phyloP scores from a whole-genome alignment of 768 basidiomycete species.

The Wakefieldia striispora region DNA sequence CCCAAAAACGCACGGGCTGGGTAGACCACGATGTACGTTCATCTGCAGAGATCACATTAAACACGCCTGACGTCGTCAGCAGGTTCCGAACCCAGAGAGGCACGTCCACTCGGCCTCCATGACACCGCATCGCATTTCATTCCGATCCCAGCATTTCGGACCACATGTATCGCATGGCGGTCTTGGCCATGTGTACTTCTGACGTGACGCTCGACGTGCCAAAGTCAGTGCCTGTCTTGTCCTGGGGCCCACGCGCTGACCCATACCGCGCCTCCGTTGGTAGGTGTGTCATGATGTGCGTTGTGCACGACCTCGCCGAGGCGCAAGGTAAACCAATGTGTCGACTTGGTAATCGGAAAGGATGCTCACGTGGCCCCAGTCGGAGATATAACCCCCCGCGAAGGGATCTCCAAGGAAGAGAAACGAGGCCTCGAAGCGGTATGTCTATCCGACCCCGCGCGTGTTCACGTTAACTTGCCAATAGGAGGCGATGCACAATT shows the following conservation, averaged over 20 bases:
- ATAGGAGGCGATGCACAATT: slow-evolving; percentile 88
- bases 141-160: slow-evolving; percentile 70
- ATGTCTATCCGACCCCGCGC: slow-evolving; percentile 10
- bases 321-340: slow-evolving; percentile 62
- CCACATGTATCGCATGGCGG: slow-evolving; percentile 96
- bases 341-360: neutral
- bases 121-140: too few relatives aligned
- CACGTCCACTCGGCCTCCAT: slow-evolving; percentile 20
- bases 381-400: slow-evolving; percentile 90
- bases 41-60: neutral
- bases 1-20: slow-evolving; percentile 96
- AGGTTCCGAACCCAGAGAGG: slow-evolving; percentile 90
- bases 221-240: slow-evolving; percentile 47
- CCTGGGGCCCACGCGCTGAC: neutral
- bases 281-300: slow-evolving; percentile 84
- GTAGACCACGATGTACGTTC: slow-evolving; percentile 59
- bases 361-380: slow-evolving; percentile 40
- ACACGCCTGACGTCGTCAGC: slow-evolving; percentile 8
- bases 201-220: slow-evolving; percentile 69
- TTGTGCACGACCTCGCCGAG: slow-evolving; percentile 96
- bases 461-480: neutral
- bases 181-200: slow-evolving; percentile 87
- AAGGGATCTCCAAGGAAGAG: slow-evolving; percentile 78
- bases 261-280: neutral
- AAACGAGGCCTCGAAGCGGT: slow-evolving; percentile 78